Evolutionary conservation across 345 rosid species (phyloP), one percentile per base, ranked within the genome.

Genomic region (Pugionium cornutum): DNA sequence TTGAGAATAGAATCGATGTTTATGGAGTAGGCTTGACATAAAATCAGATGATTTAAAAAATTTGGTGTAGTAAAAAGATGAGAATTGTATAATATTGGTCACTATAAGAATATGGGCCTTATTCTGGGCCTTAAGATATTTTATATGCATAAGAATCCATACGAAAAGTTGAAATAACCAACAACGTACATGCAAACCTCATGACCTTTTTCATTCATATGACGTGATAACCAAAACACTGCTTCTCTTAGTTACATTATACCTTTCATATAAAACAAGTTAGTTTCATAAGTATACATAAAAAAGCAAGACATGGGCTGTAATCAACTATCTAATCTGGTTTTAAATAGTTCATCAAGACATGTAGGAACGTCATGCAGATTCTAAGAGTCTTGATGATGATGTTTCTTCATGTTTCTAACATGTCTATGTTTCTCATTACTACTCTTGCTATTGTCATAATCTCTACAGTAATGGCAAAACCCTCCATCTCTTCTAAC

Each of bases 301-400:
- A n/a, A 10, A 41, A 7, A 72, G 44, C 57, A 52, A 53, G 41
- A 49, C 4, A 52, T 71, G 65, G 27, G 70, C 59, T 71, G 67
- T 73, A 59, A 66, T 52, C 67, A 56, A 41, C 30, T 73, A 66
- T 45, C 49, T 52, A 58, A 71, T 40, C 1, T 25, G 42, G 48
- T 58, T 73, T 66, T 59, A 66, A 44, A 66, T 51, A 66, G 57
- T 34, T 60, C 9, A 53, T 31, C 18, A 18, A 18, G 37, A 40
- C 35, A 61, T n/a, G 68, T 60, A 53, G 64, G 58, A 60, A 58
- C 64, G 58, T 66, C 77, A 73, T 67, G 77, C 64, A 67, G 2
- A 68, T 53, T 49, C 18, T 9, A 61, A 60, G 63, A 53, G 46
- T 60, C 9, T 65, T 59, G 37, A 28, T 47, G 26, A 69, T n/a